A percentile compares a stretch with the other conserved stretches of the same genome.
These are phyloP conservation scores for Lachnellula hyalina DNA, from an alignment of 2,329 filamentous ascomycete species.

Conservation along the genomic window DNA sequence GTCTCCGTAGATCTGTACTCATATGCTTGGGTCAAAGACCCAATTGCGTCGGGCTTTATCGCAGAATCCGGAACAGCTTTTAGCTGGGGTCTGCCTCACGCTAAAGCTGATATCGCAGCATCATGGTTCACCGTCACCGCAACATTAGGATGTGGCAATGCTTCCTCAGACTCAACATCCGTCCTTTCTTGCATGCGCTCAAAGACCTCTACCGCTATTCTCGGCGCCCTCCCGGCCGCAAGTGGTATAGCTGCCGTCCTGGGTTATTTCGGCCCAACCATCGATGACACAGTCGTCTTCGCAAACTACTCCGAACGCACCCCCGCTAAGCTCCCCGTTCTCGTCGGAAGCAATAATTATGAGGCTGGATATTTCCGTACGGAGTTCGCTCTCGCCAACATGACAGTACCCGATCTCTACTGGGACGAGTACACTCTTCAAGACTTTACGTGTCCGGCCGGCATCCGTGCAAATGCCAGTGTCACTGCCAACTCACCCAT, in stretches of 20 bases:
- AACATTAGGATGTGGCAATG: constrained; percentile 28
- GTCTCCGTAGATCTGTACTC: constrained; percentile 44
- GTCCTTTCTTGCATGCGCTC: constrained; percentile 27
- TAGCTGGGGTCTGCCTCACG: constrained; percentile 23
- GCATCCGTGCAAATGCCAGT: constrained; percentile 24
- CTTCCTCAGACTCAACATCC: constrained; percentile 13
- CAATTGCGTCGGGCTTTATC: constrained; percentile 31
- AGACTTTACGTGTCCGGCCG: constrained; percentile 33
- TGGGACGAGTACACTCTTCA: constrained; percentile 28
- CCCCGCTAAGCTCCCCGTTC: constrained; percentile 23
- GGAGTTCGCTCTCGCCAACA: constrained; percentile 16
- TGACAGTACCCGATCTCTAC: constrained; percentile 19
- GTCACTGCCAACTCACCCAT: constrained; percentile 28
- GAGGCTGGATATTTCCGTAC: constrained; percentile 31
- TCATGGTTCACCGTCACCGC: constrained; percentile 25
- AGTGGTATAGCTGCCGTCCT: constrained; percentile 11
- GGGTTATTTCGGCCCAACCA: constrained; percentile 25
- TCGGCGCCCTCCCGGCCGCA: constrained; percentile 15
- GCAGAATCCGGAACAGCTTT: constrained; percentile 30
- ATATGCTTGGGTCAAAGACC: constrained; percentile 30
- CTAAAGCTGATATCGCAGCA: constrained; percentile 10
- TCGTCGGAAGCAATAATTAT: constrained; percentile 32
- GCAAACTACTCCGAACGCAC: constrained; percentile 24
- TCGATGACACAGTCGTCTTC: constrained; percentile 27
- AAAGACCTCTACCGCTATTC: constrained; percentile 16